These are phyloP conservation scores for Cutaneotrichosporon arboriforme DNA, from an alignment of 1,284 basidiomycete genomes.

Conservation along the genomic window DNA sequence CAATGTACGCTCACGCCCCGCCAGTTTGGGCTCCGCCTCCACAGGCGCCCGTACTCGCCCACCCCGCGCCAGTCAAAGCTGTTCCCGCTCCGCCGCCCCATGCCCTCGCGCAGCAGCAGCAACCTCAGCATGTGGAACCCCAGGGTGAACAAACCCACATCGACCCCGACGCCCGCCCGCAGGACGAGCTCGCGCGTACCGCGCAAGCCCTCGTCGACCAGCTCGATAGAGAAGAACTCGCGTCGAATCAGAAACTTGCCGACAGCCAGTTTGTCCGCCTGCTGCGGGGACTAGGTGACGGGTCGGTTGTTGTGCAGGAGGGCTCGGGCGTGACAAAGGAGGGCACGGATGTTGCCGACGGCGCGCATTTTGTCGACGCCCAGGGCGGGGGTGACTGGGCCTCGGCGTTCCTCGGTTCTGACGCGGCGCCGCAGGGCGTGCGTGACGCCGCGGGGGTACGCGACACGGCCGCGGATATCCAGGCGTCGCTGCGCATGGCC, in stretches of 20 bases:
- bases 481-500: slow-evolving; percentile 29
- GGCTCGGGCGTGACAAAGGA: slow-evolving; percentile 19
- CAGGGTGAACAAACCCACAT: not conserved
- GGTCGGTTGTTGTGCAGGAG: slow-evolving; percentile 72
- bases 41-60: not conserved
- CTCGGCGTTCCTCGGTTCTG: not conserved
- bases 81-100: slow-evolving; percentile 6
- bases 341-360: slow-evolving; percentile 39
- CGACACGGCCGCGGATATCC: slow-evolving; percentile 37
- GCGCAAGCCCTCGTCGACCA: slow-evolving; percentile 66
- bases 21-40: slow-evolving; percentile 9
- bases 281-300: slow-evolving; percentile 78
- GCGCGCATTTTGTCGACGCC: slow-evolving; percentile 42
- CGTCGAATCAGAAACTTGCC: slow-evolving; percentile 74
- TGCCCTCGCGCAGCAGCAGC: not conserved
- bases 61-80: slow-evolving; percentile 3
- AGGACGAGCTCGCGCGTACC: slow-evolving; percentile 67
- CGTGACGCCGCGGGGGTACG: slow-evolving; percentile 36
- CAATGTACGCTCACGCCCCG: slow-evolving; percentile 11
- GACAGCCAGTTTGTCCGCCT: slow-evolving; percentile 81
- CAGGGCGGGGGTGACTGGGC: slow-evolving; percentile 22
- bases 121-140: not conserved
- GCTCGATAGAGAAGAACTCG: slow-evolving; percentile 49
- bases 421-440: not conserved
- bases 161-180: slow-evolving; percentile 3